Evolutionary conservation across 179 eudicot species (phyloP).

Genomic region (Beta corolliflora): DNA sequence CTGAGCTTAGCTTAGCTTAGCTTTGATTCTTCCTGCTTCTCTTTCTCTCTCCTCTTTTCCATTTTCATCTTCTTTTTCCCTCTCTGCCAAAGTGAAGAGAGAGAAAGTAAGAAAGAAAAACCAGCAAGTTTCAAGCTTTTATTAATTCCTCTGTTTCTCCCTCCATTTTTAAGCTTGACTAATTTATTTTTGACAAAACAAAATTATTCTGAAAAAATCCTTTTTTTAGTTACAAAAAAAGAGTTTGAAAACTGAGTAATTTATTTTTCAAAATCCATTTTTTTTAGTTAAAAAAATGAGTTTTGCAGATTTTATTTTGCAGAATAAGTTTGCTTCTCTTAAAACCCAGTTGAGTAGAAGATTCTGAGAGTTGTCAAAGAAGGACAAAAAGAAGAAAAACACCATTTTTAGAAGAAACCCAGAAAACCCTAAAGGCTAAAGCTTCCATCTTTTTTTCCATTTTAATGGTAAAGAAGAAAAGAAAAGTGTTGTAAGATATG

Average conservation of each 20-base stretch:
- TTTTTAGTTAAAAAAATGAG: slow-evolving; percentile 9
- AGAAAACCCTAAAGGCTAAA: slow-evolving; percentile 30
- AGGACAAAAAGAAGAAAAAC: slow-evolving; percentile 6
- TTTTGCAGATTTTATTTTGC: slow-evolving; percentile 12
- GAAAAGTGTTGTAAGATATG: slow-evolving; percentile 24
- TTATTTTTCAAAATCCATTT: too few species aligned
- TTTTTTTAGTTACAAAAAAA: not conserved
- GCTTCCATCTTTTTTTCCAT: slow-evolving; percentile 21
- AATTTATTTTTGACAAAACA: not conserved
- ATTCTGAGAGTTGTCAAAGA: too few species aligned
- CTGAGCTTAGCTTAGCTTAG: not conserved
- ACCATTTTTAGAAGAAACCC: slow-evolving; percentile 25
- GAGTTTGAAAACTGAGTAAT: too few species aligned
- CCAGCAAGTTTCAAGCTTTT: not conserved
- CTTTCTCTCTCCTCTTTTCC: slow-evolving; percentile 1
- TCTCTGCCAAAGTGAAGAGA: slow-evolving; percentile 1
- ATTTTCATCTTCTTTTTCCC: not conserved
- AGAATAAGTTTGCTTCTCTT: slow-evolving; percentile 23
- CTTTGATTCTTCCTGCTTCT: slow-evolving; percentile 22
- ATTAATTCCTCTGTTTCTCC: slow-evolving; percentile 18
- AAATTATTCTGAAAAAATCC: not conserved
- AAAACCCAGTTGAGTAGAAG: slow-evolving; percentile 15
- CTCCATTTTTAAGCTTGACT: not conserved
- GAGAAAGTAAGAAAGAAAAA: not conserved
- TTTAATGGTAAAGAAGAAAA: slow-evolving; percentile 32